Evolutionary conservation across 148 eudicot species (phyloP).

Genomic region (Simmondsia chinensis): DNA sequence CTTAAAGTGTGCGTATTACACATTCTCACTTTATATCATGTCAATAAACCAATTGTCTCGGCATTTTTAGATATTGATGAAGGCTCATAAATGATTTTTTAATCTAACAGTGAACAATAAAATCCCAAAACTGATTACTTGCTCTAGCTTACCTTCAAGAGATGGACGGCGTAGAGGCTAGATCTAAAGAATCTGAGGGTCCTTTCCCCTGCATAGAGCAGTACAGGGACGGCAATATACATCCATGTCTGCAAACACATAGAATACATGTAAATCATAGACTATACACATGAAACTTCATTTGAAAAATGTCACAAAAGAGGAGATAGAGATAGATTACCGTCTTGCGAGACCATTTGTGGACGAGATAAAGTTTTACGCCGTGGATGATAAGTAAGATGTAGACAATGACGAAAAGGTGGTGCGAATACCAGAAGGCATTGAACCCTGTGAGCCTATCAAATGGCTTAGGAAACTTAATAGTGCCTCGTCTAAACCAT

Average conservation of each 20-base stretch:
- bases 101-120: no score
- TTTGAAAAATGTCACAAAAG: neutral
- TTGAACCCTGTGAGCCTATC: conserved; percentile 72
- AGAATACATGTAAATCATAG: no score
- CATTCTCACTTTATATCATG: no score
- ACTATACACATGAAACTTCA: no score
- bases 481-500: conserved; percentile 54
- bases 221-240: conserved; percentile 86
- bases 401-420: conserved; percentile 59
- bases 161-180: conserved; percentile 50
- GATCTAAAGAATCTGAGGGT: conserved; percentile 79
- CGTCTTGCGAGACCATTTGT: conserved; percentile 63
- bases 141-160: conserved; percentile 53
- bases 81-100: no score
- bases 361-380: conserved; percentile 53
- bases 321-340: conserved; percentile 26
- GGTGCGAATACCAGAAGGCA: conserved; percentile 90
- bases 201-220: conserved; percentile 92
- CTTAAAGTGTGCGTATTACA: no score
- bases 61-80: no score
- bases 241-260: conserved; percentile 82
- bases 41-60: no score
- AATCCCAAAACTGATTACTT: neutral
- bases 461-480: conserved; percentile 65
- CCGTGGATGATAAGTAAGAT: conserved; percentile 63